Base-by-base conservation (phyloP, 306 rosid species). In the Pterocarpus santalinus region DNA sequence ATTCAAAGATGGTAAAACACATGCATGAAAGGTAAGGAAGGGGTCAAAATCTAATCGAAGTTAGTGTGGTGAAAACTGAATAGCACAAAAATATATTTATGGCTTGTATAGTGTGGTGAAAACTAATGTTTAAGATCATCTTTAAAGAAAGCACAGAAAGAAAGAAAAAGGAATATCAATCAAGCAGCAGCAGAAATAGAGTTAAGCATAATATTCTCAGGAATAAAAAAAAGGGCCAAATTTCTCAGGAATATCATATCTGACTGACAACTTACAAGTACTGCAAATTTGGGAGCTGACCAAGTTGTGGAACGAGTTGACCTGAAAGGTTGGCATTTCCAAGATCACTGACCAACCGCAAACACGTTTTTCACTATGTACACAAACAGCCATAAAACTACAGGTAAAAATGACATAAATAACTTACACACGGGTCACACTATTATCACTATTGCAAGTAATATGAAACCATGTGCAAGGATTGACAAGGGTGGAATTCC, bases 391-490 rank as follows among this genome's bases (percentile, higher is more conserved):
- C 35, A 61, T 2, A 62, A 64, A 69, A 16, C 2, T 7, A 10
- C 15, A 55, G 44, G 77, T 39, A 44, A 77, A 57, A 72, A 55
- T 72, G 17, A 41, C 49, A 55, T 14, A 28, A 55, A 22, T 68
- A 73, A 57, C 96, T 88, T 90, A 93, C 97, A 93, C 92, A 77
- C 90, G 84, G 2, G 83, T 93, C 13, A 91, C 96, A 12, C 85
- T 79, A 77, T 83, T 86, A 1, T 85, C 89, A 38, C 33, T 67
- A 44, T 71, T 87, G 78, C 97, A 93, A 30, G 87, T 80, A 33
- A 93, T 86, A 47, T 90, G 90, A 67, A 90, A 87, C 97, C 97
- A 93, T 4, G 96, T 90, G 66, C 96, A 93, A 65, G 97, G 97
- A 90, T 75, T 90, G 73, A 84, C 90, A 12, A 88, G 88, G 4